Conservation (phyloP, 1,284 basidiomycete species). For the Apiotrichum veenhuisii region DNA sequence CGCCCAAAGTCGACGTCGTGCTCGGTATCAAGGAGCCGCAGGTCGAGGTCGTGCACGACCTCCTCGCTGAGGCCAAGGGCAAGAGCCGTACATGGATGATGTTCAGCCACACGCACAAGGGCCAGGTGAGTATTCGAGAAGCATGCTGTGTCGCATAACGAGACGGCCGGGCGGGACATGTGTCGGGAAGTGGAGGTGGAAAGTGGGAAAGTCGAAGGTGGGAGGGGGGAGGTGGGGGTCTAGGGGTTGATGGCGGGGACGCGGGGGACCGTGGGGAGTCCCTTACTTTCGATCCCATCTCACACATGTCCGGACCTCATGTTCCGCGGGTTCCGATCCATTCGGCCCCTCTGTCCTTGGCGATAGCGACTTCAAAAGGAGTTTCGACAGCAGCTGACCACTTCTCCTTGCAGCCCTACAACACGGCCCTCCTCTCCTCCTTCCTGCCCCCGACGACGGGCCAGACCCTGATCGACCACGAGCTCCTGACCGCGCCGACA, state of each 20-base stretch:
- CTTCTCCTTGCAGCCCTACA: slow-evolving; percentile 73
- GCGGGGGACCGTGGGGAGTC: too few relatives aligned
- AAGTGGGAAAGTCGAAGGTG: too few relatives aligned
- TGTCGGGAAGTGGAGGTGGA: too few relatives aligned
- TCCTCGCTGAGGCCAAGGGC: slow-evolving; percentile 15
- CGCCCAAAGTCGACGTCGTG: slow-evolving; percentile 63
- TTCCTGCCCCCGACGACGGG: slow-evolving; percentile 54
- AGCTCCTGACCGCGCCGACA: slow-evolving; percentile 60
- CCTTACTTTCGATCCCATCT: too few relatives aligned
- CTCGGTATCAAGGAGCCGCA: slow-evolving; percentile 86
- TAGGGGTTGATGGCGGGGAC: too few relatives aligned
- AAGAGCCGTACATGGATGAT: slow-evolving; percentile 56
- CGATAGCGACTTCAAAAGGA: not conserved
- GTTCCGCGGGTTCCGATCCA: too few relatives aligned
- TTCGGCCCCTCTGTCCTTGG: too few relatives aligned
- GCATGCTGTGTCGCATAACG: too few relatives aligned
- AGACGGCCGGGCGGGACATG: too few relatives aligned
- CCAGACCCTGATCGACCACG: slow-evolving; percentile 74
- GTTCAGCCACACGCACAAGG: slow-evolving; percentile 86
- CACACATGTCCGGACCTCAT: too few relatives aligned
- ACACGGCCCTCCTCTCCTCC: slow-evolving; percentile 68
- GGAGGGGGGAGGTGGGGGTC: too few relatives aligned
- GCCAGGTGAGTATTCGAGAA: slow-evolving; percentile 34
- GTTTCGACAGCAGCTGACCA: not conserved
- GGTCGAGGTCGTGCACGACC: slow-evolving; percentile 55